A percentile compares a stretch with the other conserved stretches of the same genome.
Evolutionary conservation across 208 protist species (phyloP).

Genomic region (Trypanosoma cruzi): DNA sequence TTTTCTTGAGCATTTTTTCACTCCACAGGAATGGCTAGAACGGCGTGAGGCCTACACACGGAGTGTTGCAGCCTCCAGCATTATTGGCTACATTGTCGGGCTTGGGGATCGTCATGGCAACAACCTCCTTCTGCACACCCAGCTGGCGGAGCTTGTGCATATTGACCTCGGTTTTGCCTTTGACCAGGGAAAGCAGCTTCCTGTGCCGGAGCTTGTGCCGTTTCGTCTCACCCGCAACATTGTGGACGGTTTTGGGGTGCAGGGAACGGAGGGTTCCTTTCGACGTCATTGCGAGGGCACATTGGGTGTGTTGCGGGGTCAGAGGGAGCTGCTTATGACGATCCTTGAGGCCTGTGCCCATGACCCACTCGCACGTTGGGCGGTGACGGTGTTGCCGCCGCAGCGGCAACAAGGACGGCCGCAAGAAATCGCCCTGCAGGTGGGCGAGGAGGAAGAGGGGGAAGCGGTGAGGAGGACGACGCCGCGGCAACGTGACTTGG

Average conservation of each 20-base stretch:
- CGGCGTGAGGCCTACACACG: slow-evolving; percentile 88
- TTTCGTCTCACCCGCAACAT: slow-evolving; percentile 97
- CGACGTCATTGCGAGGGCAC: slow-evolving; percentile 81
- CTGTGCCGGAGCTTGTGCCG: slow-evolving; percentile 95
- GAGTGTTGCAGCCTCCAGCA: slow-evolving; percentile 88
- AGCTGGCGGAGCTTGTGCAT: slow-evolving; percentile 93
- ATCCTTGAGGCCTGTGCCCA: slow-evolving; percentile 95
- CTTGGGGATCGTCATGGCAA: slow-evolving; percentile 96
- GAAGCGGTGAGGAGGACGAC: neutral
- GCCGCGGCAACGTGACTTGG: slow-evolving; percentile 28
- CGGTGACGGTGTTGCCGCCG: slow-evolving; percentile 34
- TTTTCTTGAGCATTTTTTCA: slow-evolving; percentile 92
- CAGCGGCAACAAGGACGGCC: neutral
- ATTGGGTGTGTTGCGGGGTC: slow-evolving; percentile 81
- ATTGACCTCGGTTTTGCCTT: slow-evolving; percentile 97
- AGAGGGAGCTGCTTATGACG: slow-evolving; percentile 76
- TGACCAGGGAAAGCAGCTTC: slow-evolving; percentile 89
- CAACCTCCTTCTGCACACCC: slow-evolving; percentile 95
- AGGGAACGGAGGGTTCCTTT: slow-evolving; percentile 93
- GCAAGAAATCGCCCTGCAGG: neutral
- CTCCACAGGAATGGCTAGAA: slow-evolving; percentile 76
- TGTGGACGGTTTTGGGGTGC: slow-evolving; percentile 95
- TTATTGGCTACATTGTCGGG: slow-evolving; percentile 96
- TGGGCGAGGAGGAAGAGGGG: slow-evolving; percentile 12
- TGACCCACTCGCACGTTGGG: slow-evolving; percentile 96